Conservation (phyloP, 78 protist genomes). For the Dictyostelium capitatum region DNA sequence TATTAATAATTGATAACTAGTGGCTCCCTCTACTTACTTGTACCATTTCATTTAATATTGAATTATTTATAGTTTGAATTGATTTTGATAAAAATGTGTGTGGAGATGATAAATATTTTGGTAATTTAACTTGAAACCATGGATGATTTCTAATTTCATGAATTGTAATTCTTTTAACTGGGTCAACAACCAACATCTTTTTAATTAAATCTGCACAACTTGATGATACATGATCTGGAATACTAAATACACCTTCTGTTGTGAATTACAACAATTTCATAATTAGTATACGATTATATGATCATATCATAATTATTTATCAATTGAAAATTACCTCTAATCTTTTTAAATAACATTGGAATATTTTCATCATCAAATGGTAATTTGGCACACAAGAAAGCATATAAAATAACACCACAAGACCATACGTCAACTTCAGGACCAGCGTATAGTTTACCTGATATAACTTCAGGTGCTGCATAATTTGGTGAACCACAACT, state of each 20-base stretch:
- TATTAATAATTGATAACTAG: background rate
- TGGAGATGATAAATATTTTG: slow-evolving; percentile 87
- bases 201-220: slow-evolving; percentile 92
- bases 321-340: slow-evolving; percentile 90
- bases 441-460: slow-evolving; percentile 96
- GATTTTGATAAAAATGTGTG: slow-evolving; percentile 38
- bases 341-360: slow-evolving; percentile 97
- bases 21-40: background rate
- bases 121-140: slow-evolving; percentile 93
- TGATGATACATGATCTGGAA: slow-evolving; percentile 91
- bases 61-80: slow-evolving; percentile 43
- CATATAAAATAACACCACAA: slow-evolving; percentile 87
- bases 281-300: background rate
- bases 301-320: background rate
- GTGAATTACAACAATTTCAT: too few species aligned
- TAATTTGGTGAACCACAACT: slow-evolving; percentile 99
- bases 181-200: slow-evolving; percentile 97
- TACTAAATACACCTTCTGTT: slow-evolving; percentile 88
- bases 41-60: slow-evolving; percentile 44
- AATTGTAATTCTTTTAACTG: slow-evolving; percentile 95
- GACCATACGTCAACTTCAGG: slow-evolving; percentile 98
- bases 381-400: slow-evolving; percentile 85
- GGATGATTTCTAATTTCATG: slow-evolving; percentile 92
- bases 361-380: slow-evolving; percentile 99
- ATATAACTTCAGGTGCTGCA: slow-evolving; percentile 99